Base-by-base conservation (phyloP, 2,329 filamentous ascomycete genomes). In the Aureobasidium mangrovei region DNA sequence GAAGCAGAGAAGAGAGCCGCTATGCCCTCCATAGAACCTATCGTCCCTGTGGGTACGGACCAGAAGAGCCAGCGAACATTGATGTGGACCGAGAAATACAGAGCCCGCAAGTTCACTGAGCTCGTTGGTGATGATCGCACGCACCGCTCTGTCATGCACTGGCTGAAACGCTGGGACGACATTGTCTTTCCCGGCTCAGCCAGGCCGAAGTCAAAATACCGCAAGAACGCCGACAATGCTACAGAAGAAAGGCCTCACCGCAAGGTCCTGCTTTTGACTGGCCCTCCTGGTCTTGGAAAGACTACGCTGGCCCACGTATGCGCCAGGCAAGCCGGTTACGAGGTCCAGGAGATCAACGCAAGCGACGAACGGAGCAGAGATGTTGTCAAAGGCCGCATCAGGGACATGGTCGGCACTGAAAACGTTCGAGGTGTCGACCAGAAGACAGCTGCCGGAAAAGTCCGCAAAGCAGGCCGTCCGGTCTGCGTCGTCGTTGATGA, bases 51-150 rank as follows among this genome's bases (percentile, higher is more conserved):
- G 2, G 24, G 24, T 6, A 4, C 10, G 1, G 46, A 40, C 9
- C 35, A 38, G 5, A 48, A 41, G 7, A 41, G 31, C 38, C 64
- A 58, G 24, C 68, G 64, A 58, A 78, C 81, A 0, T 69, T 88
- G 32, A 74, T 98, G 65, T 98, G 93, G 93, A 95, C 91, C 0
- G 93, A 98, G 67, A 98, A 98, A 67, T 98, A 98, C 66, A 84
- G 93, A 35, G 93, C 93, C 29, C 82, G 83, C 57, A 91, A 84
- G 62, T 98, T 97, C 63, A 87, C 91, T 62, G 93, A 98, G 62
- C 77, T 98, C 0, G 88, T 95, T 45, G 94, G 94, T 29, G 93
- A 98, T 62, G 93, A 98, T 66, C 79, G 90, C 42, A 97, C 91
- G 28, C 94, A 98, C 69, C 82, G 93, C 57, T 80, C 85, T 57